A percentile compares a stretch with the other conserved stretches of the same genome.
These are phyloP conservation scores for Fusarium sp. DNA, from an alignment of 2,329 filamentous ascomycete species.

Conservation along the genomic window DNA sequence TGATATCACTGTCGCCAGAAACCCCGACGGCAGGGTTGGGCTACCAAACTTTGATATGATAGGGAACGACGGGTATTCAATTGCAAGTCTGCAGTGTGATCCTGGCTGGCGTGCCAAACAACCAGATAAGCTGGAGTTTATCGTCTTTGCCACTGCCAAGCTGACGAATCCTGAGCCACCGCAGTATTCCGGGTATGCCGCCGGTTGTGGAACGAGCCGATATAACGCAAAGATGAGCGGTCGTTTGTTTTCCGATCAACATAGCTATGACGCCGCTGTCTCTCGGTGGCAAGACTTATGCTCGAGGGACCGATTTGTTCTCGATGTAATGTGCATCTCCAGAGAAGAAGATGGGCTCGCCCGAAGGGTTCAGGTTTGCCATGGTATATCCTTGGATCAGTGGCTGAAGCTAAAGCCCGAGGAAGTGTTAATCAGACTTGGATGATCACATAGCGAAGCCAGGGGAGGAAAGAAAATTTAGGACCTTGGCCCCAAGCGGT, in stretches of 20 bases:
- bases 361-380: neutral
- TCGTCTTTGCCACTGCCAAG: neutral
- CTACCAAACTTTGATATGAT: neutral
- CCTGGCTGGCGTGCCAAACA: neutral
- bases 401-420: neutral
- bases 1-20: neutral
- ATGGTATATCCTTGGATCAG: neutral
- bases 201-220: neutral
- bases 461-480: too few species aligned
- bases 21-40: accelerated
- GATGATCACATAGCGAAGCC: neutral
- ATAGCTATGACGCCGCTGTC: accelerated
- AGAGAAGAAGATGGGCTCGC: neutral
- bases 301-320: accelerated
- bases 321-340: neutral
- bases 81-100: neutral
- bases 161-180: neutral
- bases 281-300: neutral
- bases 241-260: neutral
- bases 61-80: accelerated
- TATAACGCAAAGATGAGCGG: neutral
- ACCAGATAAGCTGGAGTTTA: neutral
- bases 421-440: neutral
- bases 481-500: too few species aligned
- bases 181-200: neutral